Percentiles rank a stretch among this genome's conserved stretches.
These are phyloP conservation scores for Alternaria gaisen DNA, from an alignment of 2,329 filamentous ascomycete species.

Conservation along the genomic window DNA sequence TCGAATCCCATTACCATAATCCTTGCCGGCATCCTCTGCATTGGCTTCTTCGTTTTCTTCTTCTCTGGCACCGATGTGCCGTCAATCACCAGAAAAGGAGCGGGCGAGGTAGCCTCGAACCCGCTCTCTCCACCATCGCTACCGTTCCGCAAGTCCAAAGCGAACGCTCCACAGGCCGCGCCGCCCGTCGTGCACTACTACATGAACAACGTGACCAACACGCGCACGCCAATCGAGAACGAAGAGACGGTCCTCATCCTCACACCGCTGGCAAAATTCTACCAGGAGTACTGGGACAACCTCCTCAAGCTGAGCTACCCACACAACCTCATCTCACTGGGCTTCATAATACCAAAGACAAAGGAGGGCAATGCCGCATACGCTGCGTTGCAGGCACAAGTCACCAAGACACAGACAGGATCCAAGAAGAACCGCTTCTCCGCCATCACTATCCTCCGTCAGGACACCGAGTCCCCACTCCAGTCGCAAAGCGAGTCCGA, in stretches of 20 bases:
- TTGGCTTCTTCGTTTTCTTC: slow-evolving; percentile 67
- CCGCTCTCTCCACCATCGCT: slow-evolving; percentile 77
- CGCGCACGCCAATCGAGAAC: slow-evolving; percentile 77
- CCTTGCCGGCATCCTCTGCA: slow-evolving; percentile 74
- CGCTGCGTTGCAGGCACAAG: slow-evolving; percentile 80
- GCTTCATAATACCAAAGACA: slow-evolving; percentile 95
- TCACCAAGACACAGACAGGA: slow-evolving; percentile 85
- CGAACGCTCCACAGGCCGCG: slow-evolving; percentile 66
- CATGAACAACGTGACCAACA: slow-evolving; percentile 92
- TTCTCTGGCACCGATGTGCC: slow-evolving; percentile 69
- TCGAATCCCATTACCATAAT: slow-evolving; percentile 79
- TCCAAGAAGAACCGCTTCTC: slow-evolving; percentile 85
- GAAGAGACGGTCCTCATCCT: slow-evolving; percentile 88
- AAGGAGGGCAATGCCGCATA: slow-evolving; percentile 91
- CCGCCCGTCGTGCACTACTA: slow-evolving; percentile 92
- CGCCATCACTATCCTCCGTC: slow-evolving; percentile 90
- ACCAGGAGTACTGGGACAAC: slow-evolving; percentile 95
- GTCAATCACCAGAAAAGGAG: slow-evolving; percentile 59
- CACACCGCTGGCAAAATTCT: slow-evolving; percentile 92
- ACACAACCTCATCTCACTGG: slow-evolving; percentile 91
- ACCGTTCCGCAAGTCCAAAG: slow-evolving; percentile 72
- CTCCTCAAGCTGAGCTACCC: slow-evolving; percentile 84
- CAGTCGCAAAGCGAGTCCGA: slow-evolving; percentile 84
- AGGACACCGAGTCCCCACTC: slow-evolving; percentile 89
- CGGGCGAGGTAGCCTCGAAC: slow-evolving; percentile 68